Percentiles rank a stretch among this genome's conserved stretches.
phyloP scores from a whole-genome alignment of 2,329 filamentous ascomycete species.

The Ceratocystis lukuohia region DNA sequence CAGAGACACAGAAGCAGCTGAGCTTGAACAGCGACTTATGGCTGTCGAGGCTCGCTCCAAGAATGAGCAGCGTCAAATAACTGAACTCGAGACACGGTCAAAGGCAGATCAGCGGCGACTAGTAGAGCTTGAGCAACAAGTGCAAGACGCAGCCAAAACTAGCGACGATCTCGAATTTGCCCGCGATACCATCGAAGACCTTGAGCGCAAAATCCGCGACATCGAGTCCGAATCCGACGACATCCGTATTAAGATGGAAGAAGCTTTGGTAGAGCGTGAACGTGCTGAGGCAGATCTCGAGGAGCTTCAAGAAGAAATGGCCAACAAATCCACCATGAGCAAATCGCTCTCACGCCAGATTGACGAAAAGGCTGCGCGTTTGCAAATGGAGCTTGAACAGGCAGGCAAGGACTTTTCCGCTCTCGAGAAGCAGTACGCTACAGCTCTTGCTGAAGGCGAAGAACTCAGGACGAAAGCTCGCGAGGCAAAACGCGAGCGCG shows the following conservation, averaged over 20 bases:
- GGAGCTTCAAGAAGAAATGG: slow-evolving; percentile 62
- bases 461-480: slow-evolving; percentile 34
- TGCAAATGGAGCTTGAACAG: slow-evolving; percentile 53
- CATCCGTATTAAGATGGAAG: slow-evolving; percentile 40
- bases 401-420: slow-evolving; percentile 35
- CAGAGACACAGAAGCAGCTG: slow-evolving; percentile 13
- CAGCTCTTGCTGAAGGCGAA: slow-evolving; percentile 35
- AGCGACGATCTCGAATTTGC: slow-evolving; percentile 42
- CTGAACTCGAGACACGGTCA: slow-evolving; percentile 46
- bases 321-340: slow-evolving; percentile 63
- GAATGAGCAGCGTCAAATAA: slow-evolving; percentile 36
- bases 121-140: slow-evolving; percentile 43
- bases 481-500: slow-evolving; percentile 32
- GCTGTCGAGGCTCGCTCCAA: slow-evolving; percentile 47
- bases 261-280: slow-evolving; percentile 41
- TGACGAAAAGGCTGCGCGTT: slow-evolving; percentile 52
- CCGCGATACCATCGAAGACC: slow-evolving; percentile 43
- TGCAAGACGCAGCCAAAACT: slow-evolving; percentile 21
- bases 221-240: slow-evolving; percentile 43
- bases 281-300: slow-evolving; percentile 46
- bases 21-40: slow-evolving; percentile 34
- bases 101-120: slow-evolving; percentile 41
- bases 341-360: slow-evolving; percentile 63
- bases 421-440: slow-evolving; percentile 39
- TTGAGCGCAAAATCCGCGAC: slow-evolving; percentile 41